These are phyloP conservation scores for Penicillium herquei DNA, from an alignment of 495 filamentous ascomycete species.

Conservation along the genomic window DNA sequence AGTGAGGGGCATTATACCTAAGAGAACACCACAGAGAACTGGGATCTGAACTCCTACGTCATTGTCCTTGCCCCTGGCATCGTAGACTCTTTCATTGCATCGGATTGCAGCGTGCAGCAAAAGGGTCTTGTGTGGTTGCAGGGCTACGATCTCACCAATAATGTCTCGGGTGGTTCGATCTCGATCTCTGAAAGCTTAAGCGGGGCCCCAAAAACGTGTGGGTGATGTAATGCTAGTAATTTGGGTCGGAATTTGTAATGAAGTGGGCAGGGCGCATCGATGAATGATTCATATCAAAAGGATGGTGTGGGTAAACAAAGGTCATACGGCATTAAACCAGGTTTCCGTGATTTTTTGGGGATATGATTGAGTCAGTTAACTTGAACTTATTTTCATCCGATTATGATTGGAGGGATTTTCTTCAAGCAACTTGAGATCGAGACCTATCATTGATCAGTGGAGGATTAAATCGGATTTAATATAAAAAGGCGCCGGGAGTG, in stretches of 20 bases:
- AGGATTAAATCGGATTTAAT: background rate
- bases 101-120: too few species aligned
- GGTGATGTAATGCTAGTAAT: background rate
- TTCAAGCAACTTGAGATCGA: background rate
- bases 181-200: slow-evolving; percentile 29
- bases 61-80: background rate
- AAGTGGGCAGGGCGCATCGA: slow-evolving; percentile 12
- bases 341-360: too few species aligned
- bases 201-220: slow-evolving; percentile 3
- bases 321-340: background rate
- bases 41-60: slow-evolving; percentile 6
- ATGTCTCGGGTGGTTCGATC: slow-evolving; percentile 24
- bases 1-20: background rate
- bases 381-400: too few species aligned
- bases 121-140: background rate
- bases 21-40: too few species aligned
- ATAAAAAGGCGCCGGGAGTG: slow-evolving; percentile 1
- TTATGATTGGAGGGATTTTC: background rate
- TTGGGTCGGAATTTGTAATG: slow-evolving; percentile 11
- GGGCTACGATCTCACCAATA: slow-evolving; percentile 22
- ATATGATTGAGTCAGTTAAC: too few species aligned
- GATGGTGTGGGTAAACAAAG: background rate
- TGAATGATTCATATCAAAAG: background rate
- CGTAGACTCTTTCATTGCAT: background rate
- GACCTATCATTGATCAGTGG: background rate